Evolutionary conservation across 2,329 filamentous ascomycete species (phyloP), one percentile per base, ranked within the genome.

Genomic region (Aspergillus uvarum): DNA sequence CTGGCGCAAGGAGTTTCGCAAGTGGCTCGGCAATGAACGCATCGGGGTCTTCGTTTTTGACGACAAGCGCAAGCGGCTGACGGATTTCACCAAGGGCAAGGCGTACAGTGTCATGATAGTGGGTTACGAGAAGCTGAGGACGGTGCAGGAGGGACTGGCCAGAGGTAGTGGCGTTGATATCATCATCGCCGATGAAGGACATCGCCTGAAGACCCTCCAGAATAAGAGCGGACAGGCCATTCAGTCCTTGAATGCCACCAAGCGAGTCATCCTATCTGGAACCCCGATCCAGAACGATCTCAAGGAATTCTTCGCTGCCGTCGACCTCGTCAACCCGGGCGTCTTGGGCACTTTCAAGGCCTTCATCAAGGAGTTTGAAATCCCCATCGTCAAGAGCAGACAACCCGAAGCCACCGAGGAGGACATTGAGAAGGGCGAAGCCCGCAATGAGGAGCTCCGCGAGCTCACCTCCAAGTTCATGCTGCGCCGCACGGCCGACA

Each of bases 61-160:
- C 63, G 82, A 86, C 60, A 83, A 82, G 60, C 82, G 82, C 59
- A 85, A 81, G 60, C 82, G 84, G 50, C 76, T 90, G 29, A 86
- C 84, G 1, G 86, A 89, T 69, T 91, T 91, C 69, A 90, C 88
- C 1, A 85, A 80, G 74, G 87, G 88, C 31, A 87, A 82, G 68
- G 82, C 82, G 24, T 91, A 90, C 69, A 88, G 83, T 65, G 81
- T 91, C 24, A 87, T 90, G 86, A 88, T 91, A 64, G 85, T 91
- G 59, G 88, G 88, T 1, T 91, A 91, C 68, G 88, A 91, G 72
- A 88, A 88, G 73, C 76, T 90, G 31, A 81, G 87, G 51, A 82
- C 81, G 4, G 84, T 90, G 1, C 85, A 89, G 63, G 86, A 87
- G 54, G 86, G 88, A 54, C 74, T 91, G 49, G 83, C 85, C 63